A percentile compares a stretch with the other conserved stretches of the same genome.
Evolutionary conservation across 345 rosid genomes (phyloP).

Genomic region (Rhodamnia rubescens): DNA sequence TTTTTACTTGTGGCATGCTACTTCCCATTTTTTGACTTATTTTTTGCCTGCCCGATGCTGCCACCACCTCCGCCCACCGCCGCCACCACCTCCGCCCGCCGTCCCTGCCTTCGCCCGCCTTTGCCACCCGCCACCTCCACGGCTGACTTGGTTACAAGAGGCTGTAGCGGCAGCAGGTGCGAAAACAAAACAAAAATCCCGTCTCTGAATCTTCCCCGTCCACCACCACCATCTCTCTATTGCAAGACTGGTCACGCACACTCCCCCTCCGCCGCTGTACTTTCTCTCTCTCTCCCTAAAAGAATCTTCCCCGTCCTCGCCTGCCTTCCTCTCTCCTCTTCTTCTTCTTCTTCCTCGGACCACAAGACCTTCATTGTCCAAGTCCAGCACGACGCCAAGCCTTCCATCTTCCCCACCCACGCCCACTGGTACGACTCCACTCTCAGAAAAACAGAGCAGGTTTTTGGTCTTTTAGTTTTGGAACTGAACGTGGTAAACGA

Average conservation of each 20-base stretch:
- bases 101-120: no score
- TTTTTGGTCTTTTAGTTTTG: no score
- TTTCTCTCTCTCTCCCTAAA: not conserved
- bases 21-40: no score
- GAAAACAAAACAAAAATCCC: no score
- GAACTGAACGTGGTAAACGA: no score
- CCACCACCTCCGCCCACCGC: no score
- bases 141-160: no score
- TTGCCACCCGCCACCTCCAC: no score
- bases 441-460: not conserved
- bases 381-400: constrained; percentile 54
- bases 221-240: not conserved
- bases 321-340: not conserved
- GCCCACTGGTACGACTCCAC: constrained; percentile 78
- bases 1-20: no score
- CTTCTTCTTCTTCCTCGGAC: not conserved
- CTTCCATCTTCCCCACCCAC: constrained; percentile 77
- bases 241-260: not conserved
- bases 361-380: constrained; percentile 39
- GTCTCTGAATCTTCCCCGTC: not conserved
- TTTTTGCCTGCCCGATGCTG: no score
- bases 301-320: not conserved
- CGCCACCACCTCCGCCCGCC: no score
- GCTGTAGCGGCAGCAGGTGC: no score
- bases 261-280: not conserved